A percentile compares a stretch with the other conserved stretches of the same genome.
Evolutionary conservation across 2,329 filamentous ascomycete genomes (phyloP).

Genomic region (Fonsecaea pedrosoi): DNA sequence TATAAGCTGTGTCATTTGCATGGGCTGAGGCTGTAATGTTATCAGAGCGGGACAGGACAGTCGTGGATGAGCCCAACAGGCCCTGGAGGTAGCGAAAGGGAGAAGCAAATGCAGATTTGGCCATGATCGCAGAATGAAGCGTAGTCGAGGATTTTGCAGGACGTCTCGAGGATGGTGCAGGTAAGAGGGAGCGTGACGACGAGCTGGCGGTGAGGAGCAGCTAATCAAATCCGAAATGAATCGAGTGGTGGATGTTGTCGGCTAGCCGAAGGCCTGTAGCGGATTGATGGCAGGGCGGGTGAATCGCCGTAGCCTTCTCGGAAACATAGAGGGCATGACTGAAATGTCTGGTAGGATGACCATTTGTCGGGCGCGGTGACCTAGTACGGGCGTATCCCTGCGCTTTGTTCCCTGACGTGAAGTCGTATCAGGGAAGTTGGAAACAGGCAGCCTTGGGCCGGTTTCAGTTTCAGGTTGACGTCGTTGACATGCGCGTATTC

Average conservation of each 20-base stretch:
- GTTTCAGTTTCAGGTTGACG: conserved; percentile 18
- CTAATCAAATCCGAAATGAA: conserved; percentile 8
- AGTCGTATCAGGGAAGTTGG: conserved; percentile 14
- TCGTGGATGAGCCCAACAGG: conserved; percentile 6
- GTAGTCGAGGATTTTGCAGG: background rate
- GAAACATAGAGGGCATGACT: conserved; percentile 19
- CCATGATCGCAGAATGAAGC: conserved; percentile 10
- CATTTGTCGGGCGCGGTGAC: conserved; percentile 7
- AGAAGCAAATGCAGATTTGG: conserved; percentile 11
- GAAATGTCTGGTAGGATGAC: background rate
- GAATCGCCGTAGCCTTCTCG: conserved; percentile 10
- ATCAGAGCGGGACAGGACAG: background rate
- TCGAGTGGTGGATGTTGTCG: conserved; percentile 1
- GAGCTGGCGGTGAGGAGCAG: conserved; percentile 16
- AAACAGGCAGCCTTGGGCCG: conserved; percentile 1
- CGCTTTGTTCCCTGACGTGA: conserved; percentile 21
- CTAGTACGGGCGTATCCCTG: background rate
- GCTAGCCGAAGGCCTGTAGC: background rate
- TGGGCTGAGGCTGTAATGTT: background rate
- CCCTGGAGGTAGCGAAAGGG: conserved; percentile 15
- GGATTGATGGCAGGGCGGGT: conserved; percentile 17
- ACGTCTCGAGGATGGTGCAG: background rate
- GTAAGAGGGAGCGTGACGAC: background rate
- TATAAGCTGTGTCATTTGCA: background rate
- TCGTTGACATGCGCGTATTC: background rate